Percentiles rank a stretch among this genome's conserved stretches.
Conservation (phyloP, 768 basidiomycete genomes). For the Phaffia australis region DNA sequence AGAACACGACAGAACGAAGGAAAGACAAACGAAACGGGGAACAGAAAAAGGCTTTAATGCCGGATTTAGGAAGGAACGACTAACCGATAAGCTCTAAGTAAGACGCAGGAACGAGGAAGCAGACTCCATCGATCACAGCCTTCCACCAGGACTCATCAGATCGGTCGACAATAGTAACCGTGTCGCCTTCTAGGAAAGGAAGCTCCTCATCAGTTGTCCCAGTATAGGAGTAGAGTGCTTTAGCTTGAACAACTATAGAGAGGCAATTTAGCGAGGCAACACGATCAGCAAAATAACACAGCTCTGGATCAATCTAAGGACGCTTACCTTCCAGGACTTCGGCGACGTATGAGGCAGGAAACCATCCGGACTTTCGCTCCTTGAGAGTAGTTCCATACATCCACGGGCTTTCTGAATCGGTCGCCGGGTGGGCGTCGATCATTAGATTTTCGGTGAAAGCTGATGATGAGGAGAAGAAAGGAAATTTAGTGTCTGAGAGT, state of each 20-base stretch:
- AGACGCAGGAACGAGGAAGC: constrained; percentile 82
- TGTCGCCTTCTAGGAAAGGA: constrained; percentile 71
- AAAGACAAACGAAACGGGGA: constrained; percentile 46
- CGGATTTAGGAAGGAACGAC: constrained; percentile 41
- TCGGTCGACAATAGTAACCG: constrained; percentile 64
- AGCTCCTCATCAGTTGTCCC: constrained; percentile 66
- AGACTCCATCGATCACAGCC: constrained; percentile 70
- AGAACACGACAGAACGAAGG: background rate
- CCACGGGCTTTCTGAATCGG: constrained; percentile 71
- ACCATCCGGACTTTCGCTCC: constrained; percentile 65
- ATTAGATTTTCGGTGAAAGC: constrained; percentile 72
- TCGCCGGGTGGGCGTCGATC: constrained; percentile 72
- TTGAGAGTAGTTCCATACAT: constrained; percentile 69
- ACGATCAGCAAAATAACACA: background rate
- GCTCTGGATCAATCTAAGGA: background rate
- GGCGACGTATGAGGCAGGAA: constrained; percentile 82
- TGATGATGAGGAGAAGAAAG: constrained; percentile 33
- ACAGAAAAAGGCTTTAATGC: constrained; percentile 38
- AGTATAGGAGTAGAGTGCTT: constrained; percentile 67
- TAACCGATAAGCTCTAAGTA: constrained; percentile 90
- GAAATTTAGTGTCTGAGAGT: background rate
- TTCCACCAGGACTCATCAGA: constrained; percentile 93
- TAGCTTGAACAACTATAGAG: constrained; percentile 50
- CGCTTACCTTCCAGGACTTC: constrained; percentile 55
- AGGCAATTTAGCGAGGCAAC: background rate